Evolutionary conservation across 2,329 filamentous ascomycete genomes (phyloP).

Genomic region (Aspergillus oerlinghausenensis): DNA sequence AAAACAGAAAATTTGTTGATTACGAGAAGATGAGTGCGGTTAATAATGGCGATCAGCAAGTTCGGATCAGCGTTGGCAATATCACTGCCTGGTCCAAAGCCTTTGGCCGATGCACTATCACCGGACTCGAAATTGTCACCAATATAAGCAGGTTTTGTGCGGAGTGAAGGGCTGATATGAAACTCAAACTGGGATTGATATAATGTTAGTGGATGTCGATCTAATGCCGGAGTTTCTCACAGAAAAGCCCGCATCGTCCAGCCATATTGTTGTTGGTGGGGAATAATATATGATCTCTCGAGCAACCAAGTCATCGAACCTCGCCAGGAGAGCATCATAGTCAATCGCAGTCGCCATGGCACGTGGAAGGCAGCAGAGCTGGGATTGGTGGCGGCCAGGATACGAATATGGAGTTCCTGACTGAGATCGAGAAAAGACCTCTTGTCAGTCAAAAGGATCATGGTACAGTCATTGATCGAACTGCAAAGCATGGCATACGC

Average conservation of each 20-base stretch:
- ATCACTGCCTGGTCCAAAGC: constrained; percentile 21
- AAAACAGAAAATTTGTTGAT: constrained; percentile 49
- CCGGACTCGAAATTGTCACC: neutral
- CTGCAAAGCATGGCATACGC: neutral
- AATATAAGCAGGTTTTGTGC: neutral
- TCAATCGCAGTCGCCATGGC: neutral
- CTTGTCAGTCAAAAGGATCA: neutral
- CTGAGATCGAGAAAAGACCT: neutral
- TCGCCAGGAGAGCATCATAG: constrained; percentile 1
- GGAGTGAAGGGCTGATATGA: constrained; percentile 4
- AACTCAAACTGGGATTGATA: neutral
- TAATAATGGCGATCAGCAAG: constrained; percentile 40
- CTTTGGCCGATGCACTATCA: neutral
- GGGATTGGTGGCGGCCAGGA: neutral
- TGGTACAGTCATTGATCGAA: neutral
- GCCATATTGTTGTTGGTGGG: neutral
- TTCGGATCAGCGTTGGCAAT: constrained; percentile 43
- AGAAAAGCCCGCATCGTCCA: neutral
- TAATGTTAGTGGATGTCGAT: neutral
- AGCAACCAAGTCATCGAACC: constrained; percentile 4
- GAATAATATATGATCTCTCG: constrained; percentile 1
- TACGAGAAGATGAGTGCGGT: constrained; percentile 42
- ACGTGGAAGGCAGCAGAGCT: neutral
- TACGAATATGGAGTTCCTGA: no score
- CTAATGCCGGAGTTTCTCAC: neutral